Evolutionary conservation across 2,329 filamentous ascomycete species (phyloP), one percentile per base, ranked within the genome.

Genomic region (Apiospora arundinis): DNA sequence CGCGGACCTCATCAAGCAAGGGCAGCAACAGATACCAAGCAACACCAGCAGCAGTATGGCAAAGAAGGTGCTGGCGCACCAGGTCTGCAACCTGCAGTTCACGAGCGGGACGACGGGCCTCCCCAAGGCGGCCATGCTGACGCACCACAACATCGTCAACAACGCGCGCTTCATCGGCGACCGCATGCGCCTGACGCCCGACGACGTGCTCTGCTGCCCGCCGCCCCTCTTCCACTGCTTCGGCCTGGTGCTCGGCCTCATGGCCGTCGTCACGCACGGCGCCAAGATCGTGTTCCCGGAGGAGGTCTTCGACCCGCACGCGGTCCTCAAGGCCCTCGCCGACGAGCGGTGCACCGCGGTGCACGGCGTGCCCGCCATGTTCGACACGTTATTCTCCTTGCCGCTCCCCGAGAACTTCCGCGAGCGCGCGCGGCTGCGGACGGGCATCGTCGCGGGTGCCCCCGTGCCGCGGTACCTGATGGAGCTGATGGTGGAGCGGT

Each of bases 221-320:
- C 93, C 93, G 0, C 93, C 94, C 0, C 86, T 96, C 4, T 96
- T 96, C 85, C 94, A 96, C 83, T 95, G 93, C 83, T 95, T 95
- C 78, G 93, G 93, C 1, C 88, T 95, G 9, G 92, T 95, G 0
- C 88, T 95, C 3, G 93, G 93, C 11, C 85, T 95, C 63, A 87
- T 95, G 70, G 91, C 92, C 1, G 86, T 90, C 60, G 82, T 95
- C 69, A 94, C 92, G 0, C 92, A 95, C 79, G 93, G 93, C 66
- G 89, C 89, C 49, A 93, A 92, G 80, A 91, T 95, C 68, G 90
- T 95, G 12, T 94, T 94, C 77, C 93, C 93, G 0, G 88, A 89
- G 74, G 92, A 94, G 76, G 89, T 91, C 0, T 95, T 95, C 77
- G 91, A 94, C 75, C 86, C 92, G 1, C 81, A 83, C 5, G 89